Percentiles rank a stretch among this genome's conserved stretches.
Conservation (phyloP, 345 rosid species). For the Citrus reticulata region DNA sequence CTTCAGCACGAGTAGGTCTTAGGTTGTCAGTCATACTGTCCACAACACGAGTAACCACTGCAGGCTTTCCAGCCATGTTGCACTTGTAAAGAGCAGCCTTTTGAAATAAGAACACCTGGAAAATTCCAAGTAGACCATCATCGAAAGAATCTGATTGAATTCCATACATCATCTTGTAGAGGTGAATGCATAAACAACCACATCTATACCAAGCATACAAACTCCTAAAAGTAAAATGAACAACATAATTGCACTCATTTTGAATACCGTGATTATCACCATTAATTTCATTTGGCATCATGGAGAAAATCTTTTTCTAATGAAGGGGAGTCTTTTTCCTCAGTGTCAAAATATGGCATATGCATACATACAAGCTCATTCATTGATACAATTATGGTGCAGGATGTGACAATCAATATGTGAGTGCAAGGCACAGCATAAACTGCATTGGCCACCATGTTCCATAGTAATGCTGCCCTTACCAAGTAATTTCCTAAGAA, state of each 20-base stretch:
- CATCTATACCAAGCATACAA: background rate
- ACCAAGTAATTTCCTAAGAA: background rate
- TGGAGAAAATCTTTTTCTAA: background rate
- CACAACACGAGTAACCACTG: slow-evolving; percentile 83
- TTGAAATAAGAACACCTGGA: slow-evolving; percentile 89
- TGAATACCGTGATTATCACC: background rate
- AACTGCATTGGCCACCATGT: background rate
- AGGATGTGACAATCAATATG: background rate
- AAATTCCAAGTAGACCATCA: slow-evolving; percentile 7
- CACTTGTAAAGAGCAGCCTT: slow-evolving; percentile 88
- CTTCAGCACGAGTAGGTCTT: slow-evolving; percentile 99
- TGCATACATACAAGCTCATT: background rate
- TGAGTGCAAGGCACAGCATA: background rate
- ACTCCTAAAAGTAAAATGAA: background rate
- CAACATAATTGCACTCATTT: background rate
- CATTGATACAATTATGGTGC: background rate
- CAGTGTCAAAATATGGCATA: background rate
- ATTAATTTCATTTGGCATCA: background rate
- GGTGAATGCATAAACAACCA: slow-evolving; percentile 1
- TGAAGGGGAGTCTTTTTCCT: background rate
- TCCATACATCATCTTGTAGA: background rate
- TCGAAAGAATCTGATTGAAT: background rate
- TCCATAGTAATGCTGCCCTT: background rate
- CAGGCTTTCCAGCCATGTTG: slow-evolving; percentile 98
- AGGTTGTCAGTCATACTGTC: slow-evolving; percentile 98